These are phyloP conservation scores for Sungouiozyma ichnusensis DNA, from an alignment of 805 yeast species.

Conservation along the genomic window DNA sequence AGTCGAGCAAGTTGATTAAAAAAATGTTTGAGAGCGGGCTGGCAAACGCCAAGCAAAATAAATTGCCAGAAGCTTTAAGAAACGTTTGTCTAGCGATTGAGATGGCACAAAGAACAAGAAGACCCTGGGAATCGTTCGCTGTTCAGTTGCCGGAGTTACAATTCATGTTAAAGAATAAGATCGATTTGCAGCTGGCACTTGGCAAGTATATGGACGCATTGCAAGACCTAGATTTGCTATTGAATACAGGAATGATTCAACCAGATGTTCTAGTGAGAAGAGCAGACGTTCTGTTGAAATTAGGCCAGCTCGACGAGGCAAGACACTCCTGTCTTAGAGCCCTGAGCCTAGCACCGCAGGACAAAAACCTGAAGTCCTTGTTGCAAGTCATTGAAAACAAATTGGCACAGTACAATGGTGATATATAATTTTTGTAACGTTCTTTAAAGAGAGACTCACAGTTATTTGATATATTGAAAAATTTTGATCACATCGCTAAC, in stretches of 20 bases:
- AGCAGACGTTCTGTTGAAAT: conserved; percentile 50
- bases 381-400: conserved; percentile 19
- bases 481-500: background rate
- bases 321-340: conserved; percentile 66
- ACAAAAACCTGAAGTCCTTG: conserved; percentile 28
- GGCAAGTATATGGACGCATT: conserved; percentile 48
- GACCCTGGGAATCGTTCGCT: conserved; percentile 66
- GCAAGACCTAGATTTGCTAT: conserved; percentile 58
- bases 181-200: conserved; percentile 54
- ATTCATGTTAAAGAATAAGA: conserved; percentile 55
- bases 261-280: conserved; percentile 67
- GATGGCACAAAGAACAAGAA: conserved; percentile 49
- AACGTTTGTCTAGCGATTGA: conserved; percentile 58
- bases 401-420: conserved; percentile 25
- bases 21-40: conserved; percentile 58
- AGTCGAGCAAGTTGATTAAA: conserved; percentile 43
- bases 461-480: background rate
- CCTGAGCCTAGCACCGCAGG: conserved; percentile 47
- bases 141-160: conserved; percentile 59
- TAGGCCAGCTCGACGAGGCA: conserved; percentile 54
- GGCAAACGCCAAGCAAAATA: conserved; percentile 40
- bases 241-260: conserved; percentile 45
- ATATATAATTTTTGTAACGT: conserved; percentile 7
- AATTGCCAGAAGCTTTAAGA: conserved; percentile 50
- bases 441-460: background rate